Evolutionary conservation across 192 early-diverging fungal genomes (phyloP).

Genomic region (Chytriomyces sp.): DNA sequence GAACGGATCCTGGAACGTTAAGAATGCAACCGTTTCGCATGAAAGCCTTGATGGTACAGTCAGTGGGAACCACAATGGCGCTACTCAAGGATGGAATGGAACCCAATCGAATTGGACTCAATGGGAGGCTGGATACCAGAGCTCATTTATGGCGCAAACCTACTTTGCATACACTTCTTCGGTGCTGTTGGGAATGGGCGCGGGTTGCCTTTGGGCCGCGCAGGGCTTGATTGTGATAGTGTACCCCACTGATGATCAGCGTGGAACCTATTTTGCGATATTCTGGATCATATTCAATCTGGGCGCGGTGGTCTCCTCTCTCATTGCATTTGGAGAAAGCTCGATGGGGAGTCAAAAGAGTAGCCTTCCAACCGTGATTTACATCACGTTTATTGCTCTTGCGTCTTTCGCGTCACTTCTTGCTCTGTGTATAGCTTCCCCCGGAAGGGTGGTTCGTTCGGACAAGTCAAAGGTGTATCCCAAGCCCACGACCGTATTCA

Average conservation of each 20-base stretch:
- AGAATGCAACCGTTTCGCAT: too few relatives aligned
- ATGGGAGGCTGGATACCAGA: too few relatives aligned
- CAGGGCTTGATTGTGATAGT: too few relatives aligned
- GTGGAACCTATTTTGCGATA: constrained; percentile 74
- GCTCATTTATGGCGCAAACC: too few relatives aligned
- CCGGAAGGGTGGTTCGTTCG: neutral
- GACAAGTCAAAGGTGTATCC: neutral
- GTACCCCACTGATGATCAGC: too few relatives aligned
- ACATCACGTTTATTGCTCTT: neutral
- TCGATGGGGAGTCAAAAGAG: neutral
- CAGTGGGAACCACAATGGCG: too few relatives aligned
- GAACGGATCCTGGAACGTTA: too few relatives aligned
- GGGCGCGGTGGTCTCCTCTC: constrained; percentile 79
- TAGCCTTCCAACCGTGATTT: neutral
- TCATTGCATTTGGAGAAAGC: constrained; percentile 61
- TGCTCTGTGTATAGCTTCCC: neutral
- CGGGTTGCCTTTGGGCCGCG: constrained; percentile 63
- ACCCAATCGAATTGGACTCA: too few relatives aligned
- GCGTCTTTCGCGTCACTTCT: neutral
- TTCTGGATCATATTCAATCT: too few relatives aligned
- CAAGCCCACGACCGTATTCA: constrained; percentile 55
- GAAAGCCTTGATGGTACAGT: too few relatives aligned
- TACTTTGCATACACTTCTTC: constrained; percentile 70
- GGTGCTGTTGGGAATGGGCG: constrained; percentile 78
- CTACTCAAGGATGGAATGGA: too few relatives aligned